Base-by-base conservation (phyloP, 495 filamentous ascomycete genomes). In the Penicillium angulare region DNA sequence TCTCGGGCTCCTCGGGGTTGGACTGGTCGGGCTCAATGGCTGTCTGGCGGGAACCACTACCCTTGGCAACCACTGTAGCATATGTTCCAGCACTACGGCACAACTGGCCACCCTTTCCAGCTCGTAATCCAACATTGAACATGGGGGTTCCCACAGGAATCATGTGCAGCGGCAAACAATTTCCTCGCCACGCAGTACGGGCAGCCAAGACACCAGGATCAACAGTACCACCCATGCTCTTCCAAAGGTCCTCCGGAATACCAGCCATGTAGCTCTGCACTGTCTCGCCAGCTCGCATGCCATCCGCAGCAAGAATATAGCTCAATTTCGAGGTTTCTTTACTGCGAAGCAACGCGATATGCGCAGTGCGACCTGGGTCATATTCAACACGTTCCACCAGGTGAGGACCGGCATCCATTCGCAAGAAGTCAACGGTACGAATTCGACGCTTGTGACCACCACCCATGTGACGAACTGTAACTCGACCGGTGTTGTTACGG, bases 141-240 rank as follows among this genome's bases (percentile, higher is more conserved):
- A 98, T 82, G n/a, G 86, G 76, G 21, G 88, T 95, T 9, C 92
- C 92, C 33, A 97, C 76, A 0, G 93, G 95, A 38, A 97, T 86
- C 86, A 97, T 92, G 64, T 93, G 88, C 62, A 97, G 65, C 16
- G 93, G 93, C 47, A 98, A 62, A 71, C 93, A 98, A 61, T 98
- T 98, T 17, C 93, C 93, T 72, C 92, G 82, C 80, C 90, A 90
- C 3, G 89, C 89, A 24, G 95, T 98, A 74, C 87, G 91, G 7
- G 93, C 87, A 5, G 93, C 95, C 39, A 98, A 68, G 64, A 98
- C 88, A 83, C 93, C 95, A 16, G 91, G 90, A 76, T 97, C 93
- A 20, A 93, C 78, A 23, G 82, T 74, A 24, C 93, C 92, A 31
- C 93, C 93, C 90, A 97, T 95, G 62, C 85, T 89, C 15, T 84